A percentile compares a stretch with the other conserved stretches of the same genome.
These are phyloP conservation scores for Omphalea diandra DNA, from an alignment of 441 rosid genomes.

Conservation along the genomic window DNA sequence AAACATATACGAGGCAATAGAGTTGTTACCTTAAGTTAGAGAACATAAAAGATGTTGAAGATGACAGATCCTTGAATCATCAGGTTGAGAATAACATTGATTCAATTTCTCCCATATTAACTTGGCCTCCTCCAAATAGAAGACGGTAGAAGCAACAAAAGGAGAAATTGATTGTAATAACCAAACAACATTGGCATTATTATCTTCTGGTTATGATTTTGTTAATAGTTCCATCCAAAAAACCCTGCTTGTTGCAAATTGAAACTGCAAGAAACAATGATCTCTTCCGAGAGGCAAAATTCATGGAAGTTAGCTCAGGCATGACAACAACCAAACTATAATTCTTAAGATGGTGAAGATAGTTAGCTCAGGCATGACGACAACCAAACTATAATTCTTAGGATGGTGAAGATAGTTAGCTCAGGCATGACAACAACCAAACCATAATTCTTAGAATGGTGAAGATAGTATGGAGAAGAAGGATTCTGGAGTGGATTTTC, in stretches of 20 bases:
- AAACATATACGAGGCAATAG: too few relatives aligned
- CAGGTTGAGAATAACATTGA: too few relatives aligned
- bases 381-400: neutral
- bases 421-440: too few relatives aligned
- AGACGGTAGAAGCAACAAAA: neutral
- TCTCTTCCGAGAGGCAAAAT: neutral
- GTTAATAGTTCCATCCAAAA: neutral
- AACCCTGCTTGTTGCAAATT: neutral
- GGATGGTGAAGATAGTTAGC: neutral
- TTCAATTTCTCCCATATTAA: too few relatives aligned
- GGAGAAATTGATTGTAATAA: neutral
- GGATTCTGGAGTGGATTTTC: too few relatives aligned
- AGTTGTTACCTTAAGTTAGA: too few relatives aligned
- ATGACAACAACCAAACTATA: neutral
- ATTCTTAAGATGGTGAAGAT: neutral
- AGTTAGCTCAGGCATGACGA: neutral
- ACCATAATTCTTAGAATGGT: neutral
- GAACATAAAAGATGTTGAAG: too few relatives aligned
- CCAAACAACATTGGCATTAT: too few relatives aligned
- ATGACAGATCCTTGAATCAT: too few relatives aligned
- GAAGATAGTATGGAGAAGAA: neutral
- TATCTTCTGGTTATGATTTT: neutral
- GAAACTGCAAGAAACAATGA: neutral
- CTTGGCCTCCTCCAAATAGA: too few relatives aligned
- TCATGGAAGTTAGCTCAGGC: neutral